phyloP scores from a whole-genome alignment of 2,329 filamentous ascomycete genomes.

The Apiospora malaysiana region DNA sequence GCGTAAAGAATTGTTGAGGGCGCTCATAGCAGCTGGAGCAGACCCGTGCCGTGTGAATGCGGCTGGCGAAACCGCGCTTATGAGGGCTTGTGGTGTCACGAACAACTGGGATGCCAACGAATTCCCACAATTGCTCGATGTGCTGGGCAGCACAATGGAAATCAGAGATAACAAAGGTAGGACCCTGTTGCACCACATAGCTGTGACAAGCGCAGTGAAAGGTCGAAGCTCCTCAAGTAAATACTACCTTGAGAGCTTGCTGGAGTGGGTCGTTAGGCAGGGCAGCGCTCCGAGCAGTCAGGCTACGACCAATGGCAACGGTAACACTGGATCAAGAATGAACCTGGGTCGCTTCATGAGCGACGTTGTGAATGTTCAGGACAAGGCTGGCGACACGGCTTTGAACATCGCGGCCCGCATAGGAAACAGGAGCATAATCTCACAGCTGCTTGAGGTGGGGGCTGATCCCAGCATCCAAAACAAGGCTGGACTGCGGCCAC shows the following conservation, averaged over 20 bases:
- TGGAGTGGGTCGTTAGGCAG: slow-evolving; percentile 93
- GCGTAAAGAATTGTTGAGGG: slow-evolving; percentile 79
- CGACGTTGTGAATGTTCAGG: slow-evolving; percentile 94
- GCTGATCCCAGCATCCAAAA: slow-evolving; percentile 94
- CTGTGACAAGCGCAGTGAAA: slow-evolving; percentile 93
- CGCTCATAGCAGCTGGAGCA: slow-evolving; percentile 83
- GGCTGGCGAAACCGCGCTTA: slow-evolving; percentile 88
- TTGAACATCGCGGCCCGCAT: slow-evolving; percentile 93
- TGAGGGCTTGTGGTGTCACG: slow-evolving; percentile 90
- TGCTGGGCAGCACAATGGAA: slow-evolving; percentile 88
- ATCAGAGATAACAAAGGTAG: slow-evolving; percentile 87
- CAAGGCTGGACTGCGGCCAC: slow-evolving; percentile 82
- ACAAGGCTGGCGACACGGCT: slow-evolving; percentile 93
- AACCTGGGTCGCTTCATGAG: slow-evolving; percentile 93
- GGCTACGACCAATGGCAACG: slow-evolving; percentile 38
- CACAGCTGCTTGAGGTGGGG: slow-evolving; percentile 93
- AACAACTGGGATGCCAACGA: slow-evolving; percentile 91
- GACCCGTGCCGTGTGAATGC: slow-evolving; percentile 88
- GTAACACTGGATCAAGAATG: slow-evolving; percentile 66
- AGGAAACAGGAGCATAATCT: slow-evolving; percentile 92
- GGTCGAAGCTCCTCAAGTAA: slow-evolving; percentile 89
- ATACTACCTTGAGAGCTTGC: slow-evolving; percentile 92
- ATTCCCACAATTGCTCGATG: slow-evolving; percentile 90
- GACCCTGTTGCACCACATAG: slow-evolving; percentile 95
- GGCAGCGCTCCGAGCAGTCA: slow-evolving; percentile 68